phyloP scores from a whole-genome alignment of 1,139 yeast genomes.

The Candida sanyaensis region DNA sequence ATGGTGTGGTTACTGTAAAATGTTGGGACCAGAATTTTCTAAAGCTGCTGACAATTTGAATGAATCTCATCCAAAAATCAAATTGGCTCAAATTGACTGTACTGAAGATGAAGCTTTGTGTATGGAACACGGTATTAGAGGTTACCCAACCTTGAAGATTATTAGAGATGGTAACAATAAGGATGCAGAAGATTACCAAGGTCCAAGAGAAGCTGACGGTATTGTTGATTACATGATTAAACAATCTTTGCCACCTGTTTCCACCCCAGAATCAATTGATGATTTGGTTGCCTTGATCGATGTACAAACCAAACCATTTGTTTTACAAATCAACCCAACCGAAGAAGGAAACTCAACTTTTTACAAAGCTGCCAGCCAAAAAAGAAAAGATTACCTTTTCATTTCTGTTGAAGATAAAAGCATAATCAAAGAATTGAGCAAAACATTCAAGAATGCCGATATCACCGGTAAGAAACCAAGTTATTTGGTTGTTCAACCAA shows the following conservation, averaged over 20 bases:
- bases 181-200: constrained; percentile 64
- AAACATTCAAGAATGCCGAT: constrained; percentile 22
- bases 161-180: constrained; percentile 68
- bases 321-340: constrained; percentile 50
- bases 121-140: constrained; percentile 70
- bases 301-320: constrained; percentile 53
- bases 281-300: constrained; percentile 52
- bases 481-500: constrained; percentile 42
- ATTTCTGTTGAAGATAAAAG: constrained; percentile 53
- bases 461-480: constrained; percentile 26
- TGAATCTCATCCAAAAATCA: constrained; percentile 59
- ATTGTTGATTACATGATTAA: constrained; percentile 80
- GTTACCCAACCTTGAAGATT: constrained; percentile 90
- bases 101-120: constrained; percentile 84
- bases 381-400: constrained; percentile 66
- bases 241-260: constrained; percentile 82
- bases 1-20: constrained; percentile 99
- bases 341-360: constrained; percentile 48
- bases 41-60: constrained; percentile 78
- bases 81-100: constrained; percentile 92
- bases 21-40: constrained; percentile 86
- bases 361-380: constrained; percentile 51
- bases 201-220: constrained; percentile 80
- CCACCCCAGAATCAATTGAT: constrained; percentile 46
- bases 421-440: constrained; percentile 26